Percentiles rank a stretch among this genome's conserved stretches.
Conservation (phyloP, 495 filamentous ascomycete genomes). For the Penicillium manginii region DNA sequence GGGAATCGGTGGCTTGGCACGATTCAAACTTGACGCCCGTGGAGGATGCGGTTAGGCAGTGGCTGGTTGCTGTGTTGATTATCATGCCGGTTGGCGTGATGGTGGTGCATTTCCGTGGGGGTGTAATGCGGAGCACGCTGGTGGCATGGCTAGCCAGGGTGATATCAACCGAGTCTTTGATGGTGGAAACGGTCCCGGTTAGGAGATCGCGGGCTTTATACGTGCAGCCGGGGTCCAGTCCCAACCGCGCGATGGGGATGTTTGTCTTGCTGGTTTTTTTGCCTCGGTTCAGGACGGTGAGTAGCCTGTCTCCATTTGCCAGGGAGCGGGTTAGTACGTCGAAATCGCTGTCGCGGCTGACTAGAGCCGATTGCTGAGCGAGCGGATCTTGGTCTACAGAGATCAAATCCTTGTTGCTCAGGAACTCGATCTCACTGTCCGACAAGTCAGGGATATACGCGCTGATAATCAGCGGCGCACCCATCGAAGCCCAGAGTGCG, state of each 20-base stretch:
- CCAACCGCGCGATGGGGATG: constrained; percentile 27
- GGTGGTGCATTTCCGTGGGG: constrained; percentile 14
- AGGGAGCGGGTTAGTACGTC: constrained; percentile 38
- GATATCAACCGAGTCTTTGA: constrained; percentile 21
- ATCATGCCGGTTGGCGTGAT: constrained; percentile 38
- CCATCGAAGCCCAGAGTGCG: constrained; percentile 44
- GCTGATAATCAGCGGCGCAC: constrained; percentile 46
- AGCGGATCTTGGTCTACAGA: constrained; percentile 44
- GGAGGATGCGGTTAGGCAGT: constrained; percentile 33
- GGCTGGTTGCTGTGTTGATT: constrained; percentile 34
- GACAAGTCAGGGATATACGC: constrained; percentile 42
- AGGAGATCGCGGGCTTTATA: constrained; percentile 29
- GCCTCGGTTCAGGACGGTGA: constrained; percentile 39
- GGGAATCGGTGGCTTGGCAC: constrained; percentile 28
- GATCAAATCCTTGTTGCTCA: constrained; percentile 44
- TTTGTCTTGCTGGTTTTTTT: constrained; percentile 17
- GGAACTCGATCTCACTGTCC: constrained; percentile 33
- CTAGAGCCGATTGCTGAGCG: constrained; percentile 44
- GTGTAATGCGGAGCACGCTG: constrained; percentile 29
- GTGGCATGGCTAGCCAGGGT: constrained; percentile 34
- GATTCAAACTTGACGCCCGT: constrained; percentile 21
- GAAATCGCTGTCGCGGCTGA: constrained; percentile 35
- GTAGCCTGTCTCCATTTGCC: constrained; percentile 34
- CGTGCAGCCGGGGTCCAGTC: constrained; percentile 23
- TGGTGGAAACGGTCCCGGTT: constrained; percentile 14